phyloP scores from a whole-genome alignment of 2,329 filamentous ascomycete genomes.

The Laburnicola sp. region DNA sequence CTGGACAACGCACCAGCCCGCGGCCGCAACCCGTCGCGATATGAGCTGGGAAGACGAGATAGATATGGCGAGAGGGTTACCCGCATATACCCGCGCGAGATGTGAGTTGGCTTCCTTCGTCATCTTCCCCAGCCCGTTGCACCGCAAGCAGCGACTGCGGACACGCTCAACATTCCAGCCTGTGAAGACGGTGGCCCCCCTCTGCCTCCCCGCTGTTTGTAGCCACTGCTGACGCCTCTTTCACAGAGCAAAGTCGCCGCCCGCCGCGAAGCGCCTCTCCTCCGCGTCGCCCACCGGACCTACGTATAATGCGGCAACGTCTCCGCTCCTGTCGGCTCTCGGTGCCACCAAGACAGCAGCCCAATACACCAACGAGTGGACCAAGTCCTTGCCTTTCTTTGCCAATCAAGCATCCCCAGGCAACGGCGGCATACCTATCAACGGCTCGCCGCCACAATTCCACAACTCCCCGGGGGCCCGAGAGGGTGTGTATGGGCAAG shows the following conservation, averaged over 20 bases:
- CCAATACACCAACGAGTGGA: conserved; percentile 52
- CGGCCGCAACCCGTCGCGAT: conserved; percentile 43
- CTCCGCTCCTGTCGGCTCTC: conserved; percentile 45
- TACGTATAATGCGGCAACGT: conserved; percentile 44
- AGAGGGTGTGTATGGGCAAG: conserved; percentile 41
- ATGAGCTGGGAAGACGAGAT: conserved; percentile 50
- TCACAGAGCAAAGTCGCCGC: conserved; percentile 44
- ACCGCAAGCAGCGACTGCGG: conserved; percentile 2
- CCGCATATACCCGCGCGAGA: conserved; percentile 46
- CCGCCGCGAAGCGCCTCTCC: conserved; percentile 39
- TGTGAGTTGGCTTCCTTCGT: conserved; percentile 34
- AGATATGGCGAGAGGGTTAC: conserved; percentile 44
- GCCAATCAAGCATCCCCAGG: conserved; percentile 46
- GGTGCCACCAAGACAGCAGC: conserved; percentile 44
- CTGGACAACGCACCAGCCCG: conserved; percentile 41
- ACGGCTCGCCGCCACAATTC: conserved; percentile 49
- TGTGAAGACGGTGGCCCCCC: not conserved
- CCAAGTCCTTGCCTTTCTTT: conserved; percentile 50
- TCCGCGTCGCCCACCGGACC: conserved; percentile 37
- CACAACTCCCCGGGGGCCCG: conserved; percentile 40
- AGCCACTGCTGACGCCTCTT: conserved; percentile 14
- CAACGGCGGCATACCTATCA: conserved; percentile 49
- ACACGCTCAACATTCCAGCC: conserved; percentile 9
- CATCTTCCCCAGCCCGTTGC: not conserved
- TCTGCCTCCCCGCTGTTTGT: conserved; percentile 2